These are phyloP conservation scores for Populus euphratica DNA, from an alignment of 345 rosid species.

Conservation along the genomic window DNA sequence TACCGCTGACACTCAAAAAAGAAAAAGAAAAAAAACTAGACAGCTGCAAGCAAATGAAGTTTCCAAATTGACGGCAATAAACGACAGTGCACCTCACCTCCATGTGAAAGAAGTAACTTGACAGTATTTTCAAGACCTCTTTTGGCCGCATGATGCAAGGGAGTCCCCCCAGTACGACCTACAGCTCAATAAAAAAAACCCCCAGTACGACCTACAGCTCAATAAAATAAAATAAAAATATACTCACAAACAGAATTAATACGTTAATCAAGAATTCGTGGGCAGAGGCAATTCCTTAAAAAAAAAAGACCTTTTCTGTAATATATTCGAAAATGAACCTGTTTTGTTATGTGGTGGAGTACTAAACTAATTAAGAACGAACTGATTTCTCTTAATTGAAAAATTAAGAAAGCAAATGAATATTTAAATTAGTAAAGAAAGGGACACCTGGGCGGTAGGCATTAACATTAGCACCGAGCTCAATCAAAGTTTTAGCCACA, in stretches of 20 bases:
- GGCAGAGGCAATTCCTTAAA: too few species aligned
- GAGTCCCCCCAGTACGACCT: conserved; percentile 91
- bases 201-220: conserved; percentile 60
- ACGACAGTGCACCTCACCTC: conserved; percentile 45
- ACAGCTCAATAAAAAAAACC: conserved; percentile 32
- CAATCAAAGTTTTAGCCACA: conserved; percentile 80
- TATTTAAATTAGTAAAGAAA: not conserved
- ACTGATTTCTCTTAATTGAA: not conserved
- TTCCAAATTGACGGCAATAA: not conserved
- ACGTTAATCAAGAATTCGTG: not conserved
- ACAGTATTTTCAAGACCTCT: conserved; percentile 77
- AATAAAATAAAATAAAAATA: not conserved
- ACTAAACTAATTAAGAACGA: not conserved
- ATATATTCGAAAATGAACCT: not conserved
- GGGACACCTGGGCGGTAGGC: conserved; percentile 76
- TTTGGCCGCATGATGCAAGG: conserved; percentile 96
- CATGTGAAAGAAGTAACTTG: conserved; percentile 67
- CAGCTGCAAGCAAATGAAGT: not conserved
- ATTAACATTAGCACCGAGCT: conserved; percentile 79
- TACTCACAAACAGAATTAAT: not conserved
- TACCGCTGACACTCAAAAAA: not conserved
- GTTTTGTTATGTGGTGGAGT: not conserved
- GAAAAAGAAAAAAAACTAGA: not conserved
- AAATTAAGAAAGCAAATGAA: not conserved
- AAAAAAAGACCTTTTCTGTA: too few species aligned